Conservation (phyloP, 176 grass and related monocot species). For the Puya raimondii region DNA sequence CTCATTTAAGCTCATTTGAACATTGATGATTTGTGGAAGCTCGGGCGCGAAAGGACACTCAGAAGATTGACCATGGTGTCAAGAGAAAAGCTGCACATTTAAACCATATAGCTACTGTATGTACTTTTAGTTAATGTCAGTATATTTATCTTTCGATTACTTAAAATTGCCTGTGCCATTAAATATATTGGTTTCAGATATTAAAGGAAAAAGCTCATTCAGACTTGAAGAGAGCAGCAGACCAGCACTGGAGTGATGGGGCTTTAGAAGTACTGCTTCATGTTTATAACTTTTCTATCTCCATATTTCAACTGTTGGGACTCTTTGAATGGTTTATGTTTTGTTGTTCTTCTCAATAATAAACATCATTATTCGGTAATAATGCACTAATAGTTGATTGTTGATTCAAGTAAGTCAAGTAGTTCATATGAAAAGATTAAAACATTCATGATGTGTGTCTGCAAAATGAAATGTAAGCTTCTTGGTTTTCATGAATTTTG, state of each 20-base stretch:
- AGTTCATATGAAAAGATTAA: conserved; percentile 1
- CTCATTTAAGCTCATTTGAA: conserved; percentile 1
- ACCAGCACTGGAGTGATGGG: conserved; percentile 92
- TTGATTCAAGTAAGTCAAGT: not conserved
- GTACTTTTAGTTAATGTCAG: conserved; percentile 13
- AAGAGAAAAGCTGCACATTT: conserved; percentile 69
- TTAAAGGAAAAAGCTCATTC: conserved; percentile 74
- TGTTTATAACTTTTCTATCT: not conserved
- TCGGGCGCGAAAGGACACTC: conserved; percentile 73
- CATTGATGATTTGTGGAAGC: conserved; percentile 39
- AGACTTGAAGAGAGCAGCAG: conserved; percentile 87
- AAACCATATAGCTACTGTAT: conserved; percentile 76
- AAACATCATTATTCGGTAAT: not conserved
- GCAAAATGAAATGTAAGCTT: not conserved
- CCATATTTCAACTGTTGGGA: not conserved
- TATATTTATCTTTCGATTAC: conserved; percentile 5
- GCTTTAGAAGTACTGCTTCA: conserved; percentile 63
- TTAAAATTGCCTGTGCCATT: not conserved
- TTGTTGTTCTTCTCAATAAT: not conserved
- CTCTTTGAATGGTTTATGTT: conserved; percentile 4
- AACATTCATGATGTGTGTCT: not conserved
- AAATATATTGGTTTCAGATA: conserved; percentile 34
- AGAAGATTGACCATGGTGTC: conserved; percentile 77
- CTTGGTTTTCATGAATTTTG: not conserved
- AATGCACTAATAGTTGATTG: not conserved